Base-by-base conservation (phyloP, 192 early-diverging fungal species). In the Mortierella hygrophila region DNA sequence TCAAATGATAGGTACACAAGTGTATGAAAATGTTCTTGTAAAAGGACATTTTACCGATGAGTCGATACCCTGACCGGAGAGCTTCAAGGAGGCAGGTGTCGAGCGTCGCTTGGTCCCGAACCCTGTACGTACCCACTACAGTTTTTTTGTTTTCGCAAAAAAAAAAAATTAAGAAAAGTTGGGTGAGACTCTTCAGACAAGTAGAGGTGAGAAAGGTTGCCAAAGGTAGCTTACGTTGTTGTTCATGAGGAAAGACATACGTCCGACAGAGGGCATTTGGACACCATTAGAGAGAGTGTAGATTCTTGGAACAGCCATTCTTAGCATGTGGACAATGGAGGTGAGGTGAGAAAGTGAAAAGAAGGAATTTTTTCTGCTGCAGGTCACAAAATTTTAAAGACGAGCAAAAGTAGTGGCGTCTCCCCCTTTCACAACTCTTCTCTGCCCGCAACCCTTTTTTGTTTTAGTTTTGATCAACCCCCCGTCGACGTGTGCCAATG, bases 111-210 rank as follows among this genome's bases (percentile, higher is more conserved):
- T 77, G 54, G 40, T 88, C 88, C 5, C 81, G 82, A 70, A 91
- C 80, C 13, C 88, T 75, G 60, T 91, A 91, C 2, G 90, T 91
- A n/a, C 90, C 90, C 72, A 91, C 90, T 91, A 21, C 1, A 52
- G 18, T 1, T 40, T 35, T 35, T 21, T 18, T 52, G 20, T 52
- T 69, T 6, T 52, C 21, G 1, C 18, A 3, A 23, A 60, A 29
- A 26, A 0, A 70, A 35, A 32, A 21, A 40, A n/a, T n/a, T 16
- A 44, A 54, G 26, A 15, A 26, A 1, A n/a, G 5, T 21, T 4
- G 38, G 9, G 40, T 26, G n/a, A 4, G 32, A 16, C 23, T 26
- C 15, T 15, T 37, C 9, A 15, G 65, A 29, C 9, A 68, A 68
- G 16, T n/a, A 37, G 60, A 20, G 6, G 21, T 0, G 10, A 52